phyloP scores from a whole-genome alignment of 352 stramenopile genomes.

The Phytophthora cactorum region DNA sequence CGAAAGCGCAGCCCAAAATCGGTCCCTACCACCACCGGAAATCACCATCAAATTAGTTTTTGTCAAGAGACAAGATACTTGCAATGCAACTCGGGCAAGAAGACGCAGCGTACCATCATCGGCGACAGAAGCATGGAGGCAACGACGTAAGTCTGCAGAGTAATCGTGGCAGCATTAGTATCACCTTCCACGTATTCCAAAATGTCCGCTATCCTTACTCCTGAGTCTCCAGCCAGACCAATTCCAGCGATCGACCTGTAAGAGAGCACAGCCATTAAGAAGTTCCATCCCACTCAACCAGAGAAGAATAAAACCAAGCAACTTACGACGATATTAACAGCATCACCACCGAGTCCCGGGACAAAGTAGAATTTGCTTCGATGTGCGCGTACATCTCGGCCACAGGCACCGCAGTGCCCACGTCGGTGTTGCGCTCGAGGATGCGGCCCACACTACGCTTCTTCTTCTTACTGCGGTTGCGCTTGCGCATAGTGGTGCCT shows the following conservation, averaged over 20 bases:
- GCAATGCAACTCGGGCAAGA: background rate
- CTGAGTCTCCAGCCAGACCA: constrained; percentile 76
- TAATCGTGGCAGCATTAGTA: constrained; percentile 7
- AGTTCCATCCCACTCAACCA: background rate
- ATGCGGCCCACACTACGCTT: constrained; percentile 72
- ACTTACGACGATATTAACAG: constrained; percentile 85
- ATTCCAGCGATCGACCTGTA: constrained; percentile 80
- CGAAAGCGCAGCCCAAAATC: constrained; percentile 85
- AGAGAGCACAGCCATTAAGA: constrained; percentile 4
- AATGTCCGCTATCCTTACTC: constrained; percentile 34
- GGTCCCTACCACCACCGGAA: constrained; percentile 50
- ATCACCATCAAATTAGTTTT: constrained; percentile 5
- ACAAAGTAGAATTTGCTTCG: constrained; percentile 82
- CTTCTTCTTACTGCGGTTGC: constrained; percentile 49
- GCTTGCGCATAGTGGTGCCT: constrained; percentile 79
- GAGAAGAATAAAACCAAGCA: background rate
- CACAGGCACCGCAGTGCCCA: constrained; percentile 83
- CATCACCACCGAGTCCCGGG: constrained; percentile 84
- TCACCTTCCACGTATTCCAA: background rate
- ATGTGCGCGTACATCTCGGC: constrained; percentile 90
- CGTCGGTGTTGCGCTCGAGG: constrained; percentile 78
- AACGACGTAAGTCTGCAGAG: constrained; percentile 77
- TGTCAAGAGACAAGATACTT: background rate
- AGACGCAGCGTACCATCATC: constrained; percentile 65
- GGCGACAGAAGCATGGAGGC: constrained; percentile 89